phyloP scores from a whole-genome alignment of 768 basidiomycete genomes.

The Termitomyces sp. region DNA sequence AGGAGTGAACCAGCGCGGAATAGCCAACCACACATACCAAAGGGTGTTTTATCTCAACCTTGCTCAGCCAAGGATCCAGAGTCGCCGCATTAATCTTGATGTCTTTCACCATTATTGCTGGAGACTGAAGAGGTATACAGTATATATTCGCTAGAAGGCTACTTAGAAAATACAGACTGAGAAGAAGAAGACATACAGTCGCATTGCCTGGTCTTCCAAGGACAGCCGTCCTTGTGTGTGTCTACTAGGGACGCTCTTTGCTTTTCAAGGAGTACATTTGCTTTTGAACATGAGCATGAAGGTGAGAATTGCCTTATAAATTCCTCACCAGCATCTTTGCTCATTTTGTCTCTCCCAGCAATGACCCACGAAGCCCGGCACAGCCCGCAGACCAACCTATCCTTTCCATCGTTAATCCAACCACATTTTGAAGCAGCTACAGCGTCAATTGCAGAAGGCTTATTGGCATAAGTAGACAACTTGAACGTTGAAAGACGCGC shows the following conservation, averaged over 20 bases:
- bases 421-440: slow-evolving; percentile 80
- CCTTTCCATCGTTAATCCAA: slow-evolving; percentile 82
- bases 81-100: slow-evolving; percentile 49
- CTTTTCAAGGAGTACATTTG: slow-evolving; percentile 67
- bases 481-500: slow-evolving; percentile 73
- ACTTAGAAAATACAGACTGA: not conserved
- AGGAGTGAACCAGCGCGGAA: not conserved
- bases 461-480: slow-evolving; percentile 75
- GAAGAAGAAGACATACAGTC: slow-evolving; percentile 47
- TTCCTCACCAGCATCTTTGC: slow-evolving; percentile 67
- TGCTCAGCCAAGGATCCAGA: slow-evolving; percentile 48
- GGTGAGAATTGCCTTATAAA: slow-evolving; percentile 20
- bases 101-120: slow-evolving; percentile 55
- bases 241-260: slow-evolving; percentile 62
- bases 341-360: slow-evolving; percentile 64
- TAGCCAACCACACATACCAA: slow-evolving; percentile 42
- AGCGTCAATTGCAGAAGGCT: slow-evolving; percentile 67
- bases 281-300: slow-evolving; percentile 27
- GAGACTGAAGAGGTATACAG: slow-evolving; percentile 66
- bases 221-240: slow-evolving; percentile 77
- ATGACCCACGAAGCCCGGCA: slow-evolving; percentile 75
- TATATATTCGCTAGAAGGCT: slow-evolving; percentile 54
- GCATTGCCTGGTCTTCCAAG: slow-evolving; percentile 79
- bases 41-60: slow-evolving; percentile 65
- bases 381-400: slow-evolving; percentile 67